Percentiles rank a stretch among this genome's conserved stretches.
Conservation (phyloP, 108 stramenopile species). For the Conticribra weissflogii region DNA sequence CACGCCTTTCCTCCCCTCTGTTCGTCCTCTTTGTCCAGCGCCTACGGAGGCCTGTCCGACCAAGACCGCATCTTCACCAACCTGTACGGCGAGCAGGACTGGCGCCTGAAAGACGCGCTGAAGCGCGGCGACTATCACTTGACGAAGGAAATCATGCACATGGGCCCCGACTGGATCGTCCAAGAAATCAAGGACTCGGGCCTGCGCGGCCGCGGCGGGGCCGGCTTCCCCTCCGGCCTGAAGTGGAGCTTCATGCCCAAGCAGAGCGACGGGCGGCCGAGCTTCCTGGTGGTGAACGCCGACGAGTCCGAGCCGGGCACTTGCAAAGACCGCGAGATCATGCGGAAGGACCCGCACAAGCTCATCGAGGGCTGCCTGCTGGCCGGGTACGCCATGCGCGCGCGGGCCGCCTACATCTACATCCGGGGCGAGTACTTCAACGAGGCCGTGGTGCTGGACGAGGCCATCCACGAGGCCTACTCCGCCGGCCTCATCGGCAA, state of each 20-base stretch:
- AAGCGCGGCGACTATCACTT: slow-evolving; percentile 93
- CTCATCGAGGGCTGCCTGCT: slow-evolving; percentile 98
- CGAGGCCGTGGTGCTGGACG: slow-evolving; percentile 98
- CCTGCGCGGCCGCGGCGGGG: slow-evolving; percentile 98
- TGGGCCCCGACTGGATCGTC: slow-evolving; percentile 99
- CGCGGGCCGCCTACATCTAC: slow-evolving; percentile 99
- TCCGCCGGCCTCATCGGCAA: slow-evolving; percentile 94
- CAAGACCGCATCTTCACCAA: slow-evolving; percentile 99
- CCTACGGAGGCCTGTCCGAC: slow-evolving; percentile 94
- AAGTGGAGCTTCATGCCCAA: slow-evolving; percentile 99
- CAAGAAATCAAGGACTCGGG: slow-evolving; percentile 99
- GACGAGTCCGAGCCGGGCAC: slow-evolving; percentile 99
- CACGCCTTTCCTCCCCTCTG: not conserved
- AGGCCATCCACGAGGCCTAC: slow-evolving; percentile 99
- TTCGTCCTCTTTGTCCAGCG: slow-evolving; percentile 17
- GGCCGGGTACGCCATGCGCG: slow-evolving; percentile 99
- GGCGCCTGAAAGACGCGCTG: slow-evolving; percentile 95
- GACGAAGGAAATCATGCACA: slow-evolving; percentile 98
- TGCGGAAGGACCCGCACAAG: slow-evolving; percentile 99
- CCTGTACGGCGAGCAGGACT: slow-evolving; percentile 99
- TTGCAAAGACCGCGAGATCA: slow-evolving; percentile 99
- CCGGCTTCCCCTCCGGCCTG: slow-evolving; percentile 98
- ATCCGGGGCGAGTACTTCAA: slow-evolving; percentile 99
- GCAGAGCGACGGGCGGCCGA: slow-evolving; percentile 96
- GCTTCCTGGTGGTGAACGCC: slow-evolving; percentile 98